Conservation (phyloP, 1,284 basidiomycete genomes). For the Tylopilus orsonianus region DNA sequence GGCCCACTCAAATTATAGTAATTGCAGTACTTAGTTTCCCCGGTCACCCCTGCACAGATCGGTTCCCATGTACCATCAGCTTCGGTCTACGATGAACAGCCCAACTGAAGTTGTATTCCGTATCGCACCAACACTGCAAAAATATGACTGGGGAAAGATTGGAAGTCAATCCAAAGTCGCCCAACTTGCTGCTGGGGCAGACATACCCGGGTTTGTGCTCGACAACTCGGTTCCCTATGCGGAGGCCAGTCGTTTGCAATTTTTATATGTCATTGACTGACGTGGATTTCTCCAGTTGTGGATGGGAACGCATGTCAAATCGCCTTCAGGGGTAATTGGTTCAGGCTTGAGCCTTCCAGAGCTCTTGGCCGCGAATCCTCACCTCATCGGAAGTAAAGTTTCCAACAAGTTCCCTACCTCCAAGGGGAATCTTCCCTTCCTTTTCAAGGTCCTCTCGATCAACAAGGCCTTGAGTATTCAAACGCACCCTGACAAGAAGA, state of each 20-base stretch:
- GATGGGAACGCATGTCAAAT: conserved; percentile 97
- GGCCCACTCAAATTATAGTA: background rate
- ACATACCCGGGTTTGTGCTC: conserved; percentile 42
- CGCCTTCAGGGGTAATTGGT: conserved; percentile 70
- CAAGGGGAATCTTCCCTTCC: conserved; percentile 82
- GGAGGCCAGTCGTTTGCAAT: conserved; percentile 41
- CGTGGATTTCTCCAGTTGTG: conserved; percentile 63
- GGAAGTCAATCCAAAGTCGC: conserved; percentile 67
- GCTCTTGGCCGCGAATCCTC: conserved; percentile 64
- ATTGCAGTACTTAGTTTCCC: background rate
- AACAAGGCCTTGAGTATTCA: conserved; percentile 96
- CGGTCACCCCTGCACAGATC: background rate
- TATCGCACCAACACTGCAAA: conserved; percentile 65
- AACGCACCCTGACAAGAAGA: conserved; percentile 92
- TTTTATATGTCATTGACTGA: conserved; percentile 1
- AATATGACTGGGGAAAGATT: conserved; percentile 75
- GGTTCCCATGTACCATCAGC: background rate
- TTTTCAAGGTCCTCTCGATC: conserved; percentile 94
- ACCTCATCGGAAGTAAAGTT: conserved; percentile 69
- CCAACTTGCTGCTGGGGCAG: conserved; percentile 32
- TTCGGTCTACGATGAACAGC: conserved; percentile 22
- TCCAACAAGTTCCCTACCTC: conserved; percentile 58
- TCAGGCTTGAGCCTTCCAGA: conserved; percentile 53
- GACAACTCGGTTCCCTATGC: conserved; percentile 53
- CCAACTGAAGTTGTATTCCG: conserved; percentile 54